Evolutionary conservation across 176 grass and related monocot species (phyloP).

Genomic region (Cenchrus purpureus): DNA sequence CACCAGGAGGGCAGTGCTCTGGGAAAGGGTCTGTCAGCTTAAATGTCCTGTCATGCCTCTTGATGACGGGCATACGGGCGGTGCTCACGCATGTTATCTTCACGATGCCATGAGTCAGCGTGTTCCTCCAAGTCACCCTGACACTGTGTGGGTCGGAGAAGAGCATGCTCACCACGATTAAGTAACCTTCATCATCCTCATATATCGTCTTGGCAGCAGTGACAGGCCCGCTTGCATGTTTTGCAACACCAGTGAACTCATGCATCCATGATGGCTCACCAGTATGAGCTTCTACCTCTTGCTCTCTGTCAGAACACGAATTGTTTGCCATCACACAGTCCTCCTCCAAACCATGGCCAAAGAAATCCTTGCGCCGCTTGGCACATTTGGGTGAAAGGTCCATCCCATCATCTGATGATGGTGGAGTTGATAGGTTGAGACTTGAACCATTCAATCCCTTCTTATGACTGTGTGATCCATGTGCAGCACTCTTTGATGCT

Average conservation of each 20-base stretch:
- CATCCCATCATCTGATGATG: slow-evolving; percentile 59
- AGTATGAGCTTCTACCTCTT: slow-evolving; percentile 61
- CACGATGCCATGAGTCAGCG: slow-evolving; percentile 62
- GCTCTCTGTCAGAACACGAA: slow-evolving; percentile 64
- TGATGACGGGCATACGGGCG: slow-evolving; percentile 53
- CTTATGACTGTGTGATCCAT: slow-evolving; percentile 57
- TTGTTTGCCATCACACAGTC: slow-evolving; percentile 57
- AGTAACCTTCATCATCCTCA: slow-evolving; percentile 71
- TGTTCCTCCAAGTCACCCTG: slow-evolving; percentile 79
- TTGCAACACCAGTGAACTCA: slow-evolving; percentile 66
- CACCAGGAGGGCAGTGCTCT: slow-evolving; percentile 68
- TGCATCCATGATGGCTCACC: slow-evolving; percentile 68
- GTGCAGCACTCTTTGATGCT: slow-evolving; percentile 37
- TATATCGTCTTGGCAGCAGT: slow-evolving; percentile 80
- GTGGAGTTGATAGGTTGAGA: slow-evolving; percentile 66
- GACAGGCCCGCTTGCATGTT: slow-evolving; percentile 65
- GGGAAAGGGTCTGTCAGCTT: slow-evolving; percentile 63
- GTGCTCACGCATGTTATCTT: slow-evolving; percentile 80
- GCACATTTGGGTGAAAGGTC: slow-evolving; percentile 57
- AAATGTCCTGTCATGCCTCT: slow-evolving; percentile 70
- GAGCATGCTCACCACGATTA: slow-evolving; percentile 70
- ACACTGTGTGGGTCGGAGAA: slow-evolving; percentile 61
- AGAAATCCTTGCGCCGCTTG: slow-evolving; percentile 71
- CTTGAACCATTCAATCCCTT: slow-evolving; percentile 64
- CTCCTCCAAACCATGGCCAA: slow-evolving; percentile 50